A percentile compares a stretch with the other conserved stretches of the same genome.
phyloP scores from a whole-genome alignment of 2,329 filamentous ascomycete species.

The Tympanopsis confertula region DNA sequence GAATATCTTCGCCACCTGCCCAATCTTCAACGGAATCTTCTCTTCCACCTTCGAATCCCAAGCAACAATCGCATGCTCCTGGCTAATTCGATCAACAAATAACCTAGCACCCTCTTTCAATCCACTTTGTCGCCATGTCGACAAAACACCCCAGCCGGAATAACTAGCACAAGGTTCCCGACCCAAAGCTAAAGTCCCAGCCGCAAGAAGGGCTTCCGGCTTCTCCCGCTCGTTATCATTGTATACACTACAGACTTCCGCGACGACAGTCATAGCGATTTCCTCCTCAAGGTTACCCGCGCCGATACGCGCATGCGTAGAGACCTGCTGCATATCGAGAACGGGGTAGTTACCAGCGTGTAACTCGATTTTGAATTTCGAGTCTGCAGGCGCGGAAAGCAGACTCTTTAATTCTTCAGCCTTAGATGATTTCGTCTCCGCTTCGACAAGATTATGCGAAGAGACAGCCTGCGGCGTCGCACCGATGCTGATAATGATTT shows the following conservation, averaged over 20 bases:
- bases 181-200: slow-evolving; percentile 45
- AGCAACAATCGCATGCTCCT: slow-evolving; percentile 50
- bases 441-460: slow-evolving; percentile 10
- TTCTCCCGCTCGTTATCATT: slow-evolving; percentile 17
- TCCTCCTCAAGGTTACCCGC: slow-evolving; percentile 21
- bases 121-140: slow-evolving; percentile 14
- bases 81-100: slow-evolving; percentile 49
- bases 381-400: slow-evolving; percentile 5
- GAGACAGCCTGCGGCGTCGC: slow-evolving; percentile 18
- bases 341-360: slow-evolving; percentile 57
- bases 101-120: slow-evolving; percentile 15
- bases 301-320: slow-evolving; percentile 31
- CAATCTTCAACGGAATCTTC: slow-evolving; percentile 31
- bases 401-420: neutral
- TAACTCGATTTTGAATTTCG: slow-evolving; percentile 32
- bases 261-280: slow-evolving; percentile 43
- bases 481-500: slow-evolving; percentile 16
- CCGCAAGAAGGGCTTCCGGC: slow-evolving; percentile 42
- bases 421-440: neutral
- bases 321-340: slow-evolving; percentile 53
- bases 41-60: slow-evolving; percentile 29
- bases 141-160: slow-evolving; percentile 46
- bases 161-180: slow-evolving; percentile 50
- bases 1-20: slow-evolving; percentile 28
- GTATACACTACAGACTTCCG: slow-evolving; percentile 51